phyloP scores from a whole-genome alignment of 78 protist species.

The Capsaspora owczarzaki region DNA sequence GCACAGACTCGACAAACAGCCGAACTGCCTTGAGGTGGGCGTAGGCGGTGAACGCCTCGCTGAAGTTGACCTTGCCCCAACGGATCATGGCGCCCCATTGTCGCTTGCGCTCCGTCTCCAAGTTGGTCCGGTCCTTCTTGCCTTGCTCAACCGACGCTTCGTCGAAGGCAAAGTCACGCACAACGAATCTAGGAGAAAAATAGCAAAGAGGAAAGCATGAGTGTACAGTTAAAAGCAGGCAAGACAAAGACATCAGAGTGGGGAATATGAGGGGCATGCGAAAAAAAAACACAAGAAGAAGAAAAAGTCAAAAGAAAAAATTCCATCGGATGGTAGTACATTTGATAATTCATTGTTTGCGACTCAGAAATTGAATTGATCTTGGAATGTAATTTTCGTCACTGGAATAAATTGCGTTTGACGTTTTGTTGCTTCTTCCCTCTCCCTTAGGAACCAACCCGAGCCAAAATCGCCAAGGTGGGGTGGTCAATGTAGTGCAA shows the following conservation, averaged over 20 bases:
- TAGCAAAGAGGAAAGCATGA: background rate
- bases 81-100: slow-evolving; percentile 28
- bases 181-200: slow-evolving; percentile 22
- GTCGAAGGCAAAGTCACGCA: slow-evolving; percentile 37
- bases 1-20: slow-evolving; percentile 70
- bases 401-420: no score
- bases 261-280: background rate
- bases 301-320: background rate
- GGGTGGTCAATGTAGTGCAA: no score
- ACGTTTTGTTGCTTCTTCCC: no score
- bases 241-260: background rate
- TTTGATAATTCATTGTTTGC: background rate
- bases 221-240: background rate
- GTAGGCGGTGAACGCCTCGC: slow-evolving; percentile 68
- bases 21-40: slow-evolving; percentile 76
- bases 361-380: no score
- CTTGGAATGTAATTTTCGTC: no score
- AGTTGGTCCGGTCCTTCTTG: background rate
- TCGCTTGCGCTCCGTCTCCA: slow-evolving; percentile 8
- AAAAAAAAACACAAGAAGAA: background rate
- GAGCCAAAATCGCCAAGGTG: no score
- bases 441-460: no score
- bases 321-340: background rate
- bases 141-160: background rate
- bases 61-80: slow-evolving; percentile 75